phyloP scores from a whole-genome alignment of 139 green algal genomes.

The Coccomyxa sp. region DNA sequence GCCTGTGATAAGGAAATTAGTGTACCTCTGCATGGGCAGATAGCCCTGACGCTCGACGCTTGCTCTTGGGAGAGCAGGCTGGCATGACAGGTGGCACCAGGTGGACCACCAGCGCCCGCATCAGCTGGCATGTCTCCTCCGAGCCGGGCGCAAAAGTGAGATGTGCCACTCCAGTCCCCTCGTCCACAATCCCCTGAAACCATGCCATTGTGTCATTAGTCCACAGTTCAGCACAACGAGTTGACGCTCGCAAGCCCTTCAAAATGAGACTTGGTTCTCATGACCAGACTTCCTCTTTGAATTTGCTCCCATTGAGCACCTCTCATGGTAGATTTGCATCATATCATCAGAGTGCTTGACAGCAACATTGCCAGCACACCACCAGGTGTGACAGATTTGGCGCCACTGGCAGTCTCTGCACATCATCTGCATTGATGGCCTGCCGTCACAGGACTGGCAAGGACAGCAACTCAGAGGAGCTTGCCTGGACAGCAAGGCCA shows the following conservation, averaged over 20 bases:
- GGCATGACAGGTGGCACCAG: neutral
- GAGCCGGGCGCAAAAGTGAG: neutral
- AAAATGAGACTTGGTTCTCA: neutral
- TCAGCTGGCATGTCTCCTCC: neutral
- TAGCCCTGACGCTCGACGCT: too few species aligned
- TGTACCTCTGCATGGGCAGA: too few species aligned
- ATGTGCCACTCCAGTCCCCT: neutral
- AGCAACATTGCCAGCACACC: too few species aligned
- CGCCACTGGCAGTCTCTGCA: too few species aligned
- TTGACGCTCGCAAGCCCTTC: neutral
- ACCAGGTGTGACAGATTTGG: too few species aligned
- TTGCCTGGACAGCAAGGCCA: slow-evolving; percentile 4
- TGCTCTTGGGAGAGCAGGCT: too few species aligned
- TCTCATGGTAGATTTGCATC: neutral
- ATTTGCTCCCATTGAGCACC: neutral
- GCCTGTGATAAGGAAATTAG: too few species aligned
- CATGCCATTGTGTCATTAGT: too few species aligned
- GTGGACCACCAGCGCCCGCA: neutral
- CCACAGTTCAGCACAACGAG: neutral
- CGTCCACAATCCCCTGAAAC: neutral
- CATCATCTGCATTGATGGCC: too few species aligned
- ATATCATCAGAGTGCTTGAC: too few species aligned
- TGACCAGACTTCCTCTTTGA: neutral
- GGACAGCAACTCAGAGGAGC: neutral
- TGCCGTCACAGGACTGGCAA: too few species aligned